These are phyloP conservation scores for Paramecium sexaurelia DNA, from an alignment of 73 alveolate genomes.

Conservation along the genomic window DNA sequence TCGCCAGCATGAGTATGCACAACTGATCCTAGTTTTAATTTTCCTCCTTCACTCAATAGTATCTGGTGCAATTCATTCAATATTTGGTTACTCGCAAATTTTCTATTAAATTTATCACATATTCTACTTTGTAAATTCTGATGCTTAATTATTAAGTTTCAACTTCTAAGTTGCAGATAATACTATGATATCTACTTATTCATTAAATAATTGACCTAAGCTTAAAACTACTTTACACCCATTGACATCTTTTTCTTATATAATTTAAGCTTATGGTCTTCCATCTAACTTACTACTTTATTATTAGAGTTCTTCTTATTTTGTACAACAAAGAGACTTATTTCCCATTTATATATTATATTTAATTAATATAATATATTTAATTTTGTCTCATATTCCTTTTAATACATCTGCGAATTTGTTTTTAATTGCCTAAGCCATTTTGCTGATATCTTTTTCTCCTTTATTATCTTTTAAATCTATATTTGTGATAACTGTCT, in stretches of 20 bases:
- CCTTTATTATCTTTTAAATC: slow-evolving; percentile 2
- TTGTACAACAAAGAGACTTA: neutral
- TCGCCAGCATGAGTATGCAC: slow-evolving; percentile 57
- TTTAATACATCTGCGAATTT: neutral
- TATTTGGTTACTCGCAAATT: neutral
- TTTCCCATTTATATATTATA: slow-evolving; percentile 24
- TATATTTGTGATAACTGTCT: neutral
- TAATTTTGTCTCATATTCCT: neutral
- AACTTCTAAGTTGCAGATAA: neutral
- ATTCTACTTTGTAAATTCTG: neutral
- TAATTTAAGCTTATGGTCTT: neutral
- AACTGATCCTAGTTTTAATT: neutral
- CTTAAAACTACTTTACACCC: slow-evolving; percentile 17
- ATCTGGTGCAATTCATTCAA: neutral
- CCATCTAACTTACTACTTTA: neutral
- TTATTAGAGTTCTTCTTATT: neutral
- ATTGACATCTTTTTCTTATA: neutral
- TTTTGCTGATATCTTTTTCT: neutral
- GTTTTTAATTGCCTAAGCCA: neutral
- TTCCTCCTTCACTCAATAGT: slow-evolving; percentile 39
- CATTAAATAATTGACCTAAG: neutral
- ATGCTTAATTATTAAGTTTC: neutral
- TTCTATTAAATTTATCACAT: neutral
- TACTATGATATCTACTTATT: neutral
- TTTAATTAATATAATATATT: neutral